A percentile compares a stretch with the other conserved stretches of the same genome.
These are phyloP conservation scores for Cyberlindnera mycetangii DNA, from an alignment of 805 yeast species.

Conservation along the genomic window DNA sequence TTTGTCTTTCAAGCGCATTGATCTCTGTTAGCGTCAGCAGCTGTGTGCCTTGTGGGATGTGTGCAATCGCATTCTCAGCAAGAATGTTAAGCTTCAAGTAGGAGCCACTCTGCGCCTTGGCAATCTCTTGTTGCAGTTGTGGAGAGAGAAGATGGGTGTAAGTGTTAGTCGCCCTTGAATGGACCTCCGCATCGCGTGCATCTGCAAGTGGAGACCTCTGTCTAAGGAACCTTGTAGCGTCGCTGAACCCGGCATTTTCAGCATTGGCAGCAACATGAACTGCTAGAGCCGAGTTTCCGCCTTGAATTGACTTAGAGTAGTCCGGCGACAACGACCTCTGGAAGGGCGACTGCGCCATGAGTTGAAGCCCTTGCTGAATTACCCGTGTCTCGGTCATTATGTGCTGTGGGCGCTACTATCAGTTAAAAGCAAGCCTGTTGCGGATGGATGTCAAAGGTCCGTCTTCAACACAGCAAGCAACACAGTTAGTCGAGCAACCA, in stretches of 20 bases:
- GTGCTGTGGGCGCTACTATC: too few species aligned
- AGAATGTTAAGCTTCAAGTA: slow-evolving; percentile 23
- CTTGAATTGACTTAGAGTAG: slow-evolving; percentile 2
- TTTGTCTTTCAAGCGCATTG: slow-evolving; percentile 4
- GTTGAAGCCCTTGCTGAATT: slow-evolving; percentile 15
- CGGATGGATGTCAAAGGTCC: too few species aligned
- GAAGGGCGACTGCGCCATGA: slow-evolving; percentile 23
- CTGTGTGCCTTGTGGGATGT: slow-evolving; percentile 9
- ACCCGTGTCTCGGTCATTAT: slow-evolving; percentile 10
- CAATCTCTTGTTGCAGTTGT: slow-evolving; percentile 15
- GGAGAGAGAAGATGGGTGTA: slow-evolving; percentile 11
- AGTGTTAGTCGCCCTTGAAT: slow-evolving; percentile 5
- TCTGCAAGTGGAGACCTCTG: slow-evolving; percentile 4
- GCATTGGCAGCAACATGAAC: slow-evolving; percentile 5
- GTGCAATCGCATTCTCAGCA: slow-evolving; percentile 22
- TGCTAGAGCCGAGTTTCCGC: slow-evolving; percentile 12
- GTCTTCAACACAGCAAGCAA: too few species aligned
- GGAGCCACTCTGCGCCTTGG: slow-evolving; percentile 10
- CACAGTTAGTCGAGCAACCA: too few species aligned
- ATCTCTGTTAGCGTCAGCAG: slow-evolving; percentile 19
- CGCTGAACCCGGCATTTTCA: slow-evolving; percentile 10
- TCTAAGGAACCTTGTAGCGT: slow-evolving; percentile 12
- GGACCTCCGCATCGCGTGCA: slow-evolving; percentile 9
- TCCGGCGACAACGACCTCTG: slow-evolving; percentile 17
- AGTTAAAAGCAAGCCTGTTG: too few species aligned